Base-by-base conservation (phyloP, 2,329 filamentous ascomycete genomes). In the Polychaeton citri region DNA sequence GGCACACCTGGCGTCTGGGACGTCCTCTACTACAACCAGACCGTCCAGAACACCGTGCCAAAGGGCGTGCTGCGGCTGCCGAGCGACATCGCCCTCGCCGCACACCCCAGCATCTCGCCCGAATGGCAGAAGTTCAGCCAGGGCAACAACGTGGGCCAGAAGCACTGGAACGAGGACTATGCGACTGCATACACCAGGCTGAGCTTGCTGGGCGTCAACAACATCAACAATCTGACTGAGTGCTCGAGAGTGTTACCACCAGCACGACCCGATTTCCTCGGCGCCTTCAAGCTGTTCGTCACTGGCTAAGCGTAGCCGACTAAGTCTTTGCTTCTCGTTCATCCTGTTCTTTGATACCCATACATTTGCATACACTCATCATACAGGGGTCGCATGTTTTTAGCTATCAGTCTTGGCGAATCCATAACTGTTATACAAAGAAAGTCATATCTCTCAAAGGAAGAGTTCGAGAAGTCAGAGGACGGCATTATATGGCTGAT, bases 1-100 rank as follows among this genome's bases (percentile, higher is more conserved):
- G 43, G 40, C 6, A 58, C 55, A 3, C 57, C 57, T 0, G 57
- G 57, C 12, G 35, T 59, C 3, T 60, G 58, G 57, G 58, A 60
- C 32, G 51, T 58, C 2, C 39, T 41, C 0, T 60, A 58, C 38
- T 60, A 61, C 35, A 47, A 48, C 5, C 47, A 61, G 36, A 59
- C 55, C 0, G 9, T 53, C 0, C 47, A 50, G 5, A 40, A 36
- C 0, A 8, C 48, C 33, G 38, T 48, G 3, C 56, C 56, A 6
- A 50, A 46, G 1, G 45, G 53, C 13, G 53, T 62, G 2, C 42
- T 61, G 32, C 55, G 58, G 38, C 59, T 62, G 19, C 43, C 48
- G 17, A 55, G 53, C 17, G 59, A 62, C 38, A 45, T 61, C 28
- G 47, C 40, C 8, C 38, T 61, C 15, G 50, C 50, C 18, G 48